A percentile compares a stretch with the other conserved stretches of the same genome.
phyloP scores from a whole-genome alignment of 495 filamentous ascomycete species.

The Aspergillus funiculosus region DNA sequence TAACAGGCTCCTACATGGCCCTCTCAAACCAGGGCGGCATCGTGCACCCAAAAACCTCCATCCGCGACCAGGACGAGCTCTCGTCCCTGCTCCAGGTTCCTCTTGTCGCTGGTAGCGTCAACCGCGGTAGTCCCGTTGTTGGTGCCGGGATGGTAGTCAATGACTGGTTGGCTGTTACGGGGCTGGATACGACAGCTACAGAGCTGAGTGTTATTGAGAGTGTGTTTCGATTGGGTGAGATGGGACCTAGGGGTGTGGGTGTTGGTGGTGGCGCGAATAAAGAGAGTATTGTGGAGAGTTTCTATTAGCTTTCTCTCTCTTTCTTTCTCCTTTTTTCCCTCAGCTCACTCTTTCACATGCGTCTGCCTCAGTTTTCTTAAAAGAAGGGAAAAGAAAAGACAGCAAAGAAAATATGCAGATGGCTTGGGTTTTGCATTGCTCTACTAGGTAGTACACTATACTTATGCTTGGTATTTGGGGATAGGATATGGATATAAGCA shows the following conservation, averaged over 20 bases:
- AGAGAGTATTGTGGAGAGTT: conserved; percentile 97
- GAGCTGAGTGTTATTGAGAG: conserved; percentile 94
- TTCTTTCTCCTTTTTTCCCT: not conserved
- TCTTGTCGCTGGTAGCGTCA: conserved; percentile 87
- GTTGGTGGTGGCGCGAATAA: conserved; percentile 76
- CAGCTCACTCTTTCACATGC: not conserved
- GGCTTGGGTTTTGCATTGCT: too few species aligned
- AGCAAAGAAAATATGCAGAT: not conserved
- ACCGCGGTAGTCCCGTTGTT: conserved; percentile 87
- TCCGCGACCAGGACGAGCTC: conserved; percentile 97
- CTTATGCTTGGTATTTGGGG: too few species aligned
- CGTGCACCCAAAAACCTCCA: conserved; percentile 92
- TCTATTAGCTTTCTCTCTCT: conserved; percentile 60
- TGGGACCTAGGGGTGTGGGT: conserved; percentile 36
- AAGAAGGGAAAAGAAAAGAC: not conserved
- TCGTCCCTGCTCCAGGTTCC: conserved; percentile 90
- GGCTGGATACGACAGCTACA: conserved; percentile 92
- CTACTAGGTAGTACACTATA: too few species aligned
- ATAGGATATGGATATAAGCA: too few species aligned
- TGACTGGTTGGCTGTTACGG: conserved; percentile 97
- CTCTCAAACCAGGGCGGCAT: conserved; percentile 94
- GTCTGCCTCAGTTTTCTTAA: not conserved
- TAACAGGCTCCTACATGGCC: conserved; percentile 92
- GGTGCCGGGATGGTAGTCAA: conserved; percentile 99
- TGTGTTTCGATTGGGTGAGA: conserved; percentile 88